Evolutionary conservation across 75 land plant genomes (phyloP).

Genomic region (Cupressus sempervirens): DNA sequence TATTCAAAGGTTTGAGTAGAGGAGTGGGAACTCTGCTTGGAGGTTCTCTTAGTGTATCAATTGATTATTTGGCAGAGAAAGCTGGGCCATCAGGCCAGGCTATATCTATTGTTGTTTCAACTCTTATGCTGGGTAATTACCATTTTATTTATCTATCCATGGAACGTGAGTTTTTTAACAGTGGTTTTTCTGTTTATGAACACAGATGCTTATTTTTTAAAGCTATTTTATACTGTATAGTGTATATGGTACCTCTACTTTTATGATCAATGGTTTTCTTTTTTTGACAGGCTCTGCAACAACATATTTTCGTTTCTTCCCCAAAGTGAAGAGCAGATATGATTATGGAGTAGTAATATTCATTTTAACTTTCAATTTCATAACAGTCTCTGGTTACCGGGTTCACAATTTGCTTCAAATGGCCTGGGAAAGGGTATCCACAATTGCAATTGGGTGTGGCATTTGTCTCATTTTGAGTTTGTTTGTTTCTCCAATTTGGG

Average conservation of each 20-base stretch:
- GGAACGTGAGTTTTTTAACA: no score
- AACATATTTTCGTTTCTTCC: conserved; percentile 32
- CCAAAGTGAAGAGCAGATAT: conserved; percentile 38
- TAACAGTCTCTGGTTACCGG: conserved; percentile 43
- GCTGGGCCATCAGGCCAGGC: conserved; percentile 35
- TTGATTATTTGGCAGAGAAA: conserved; percentile 36
- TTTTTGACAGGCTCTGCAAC: conserved; percentile 29
- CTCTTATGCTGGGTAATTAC: conserved; percentile 39
- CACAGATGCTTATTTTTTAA: no score
- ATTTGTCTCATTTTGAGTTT: conserved; percentile 41
- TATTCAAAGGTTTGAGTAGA: conserved; percentile 66
- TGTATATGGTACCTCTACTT: no score
- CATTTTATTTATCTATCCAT: no score
- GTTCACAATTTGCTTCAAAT: conserved; percentile 15
- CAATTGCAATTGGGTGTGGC: conserved; percentile 42
- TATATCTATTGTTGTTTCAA: conserved; percentile 46
- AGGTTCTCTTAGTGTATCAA: conserved; percentile 43
- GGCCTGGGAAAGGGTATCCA: conserved; percentile 31
- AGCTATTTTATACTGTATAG: no score
- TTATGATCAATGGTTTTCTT: no score
- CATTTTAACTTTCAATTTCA: conserved; percentile 50
- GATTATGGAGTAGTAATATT: conserved; percentile 59
- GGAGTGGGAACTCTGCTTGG: conserved; percentile 62
- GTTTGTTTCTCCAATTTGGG: conserved; percentile 49
- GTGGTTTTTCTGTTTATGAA: no score